phyloP scores from a whole-genome alignment of 495 filamentous ascomycete genomes.

The Delitschia confertaspora region DNA sequence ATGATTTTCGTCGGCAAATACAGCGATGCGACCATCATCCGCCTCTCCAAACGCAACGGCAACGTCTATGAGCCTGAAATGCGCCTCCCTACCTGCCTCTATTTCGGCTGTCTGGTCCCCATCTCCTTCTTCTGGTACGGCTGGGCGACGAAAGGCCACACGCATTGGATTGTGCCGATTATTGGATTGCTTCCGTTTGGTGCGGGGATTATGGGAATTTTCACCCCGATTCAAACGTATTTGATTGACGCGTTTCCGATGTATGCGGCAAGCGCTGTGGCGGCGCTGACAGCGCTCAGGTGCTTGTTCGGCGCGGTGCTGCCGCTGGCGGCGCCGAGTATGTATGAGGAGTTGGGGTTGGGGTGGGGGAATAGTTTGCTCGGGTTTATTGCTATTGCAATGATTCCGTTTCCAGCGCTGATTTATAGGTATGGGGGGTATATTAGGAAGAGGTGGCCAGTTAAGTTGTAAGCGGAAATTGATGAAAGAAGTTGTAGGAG shows the following conservation, averaged over 20 bases:
- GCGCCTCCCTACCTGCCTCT: constrained; percentile 22
- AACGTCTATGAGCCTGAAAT: constrained; percentile 30
- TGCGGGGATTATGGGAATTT: constrained; percentile 42
- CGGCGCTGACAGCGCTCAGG: constrained; percentile 43
- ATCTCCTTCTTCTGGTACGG: constrained; percentile 28
- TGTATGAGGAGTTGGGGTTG: constrained; percentile 40
- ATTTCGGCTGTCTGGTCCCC: constrained; percentile 22
- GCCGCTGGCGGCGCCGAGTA: constrained; percentile 42
- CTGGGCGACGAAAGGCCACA: constrained; percentile 19
- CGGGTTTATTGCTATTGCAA: constrained; percentile 37
- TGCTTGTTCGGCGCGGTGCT: constrained; percentile 44
- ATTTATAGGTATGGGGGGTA: constrained; percentile 29
- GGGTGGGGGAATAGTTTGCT: constrained; percentile 43
- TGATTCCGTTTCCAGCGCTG: constrained; percentile 33
- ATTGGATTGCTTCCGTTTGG: constrained; percentile 49
- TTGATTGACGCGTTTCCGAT: constrained; percentile 31
- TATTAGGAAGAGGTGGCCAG: constrained; percentile 20
- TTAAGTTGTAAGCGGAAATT: constrained; percentile 17
- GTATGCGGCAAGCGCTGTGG: constrained; percentile 33
- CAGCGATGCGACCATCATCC: constrained; percentile 19
- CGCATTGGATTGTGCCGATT: constrained; percentile 42
- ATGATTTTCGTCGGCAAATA: constrained; percentile 18
- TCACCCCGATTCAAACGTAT: constrained; percentile 32
- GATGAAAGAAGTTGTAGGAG: constrained; percentile 20
- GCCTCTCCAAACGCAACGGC: constrained; percentile 20